These are phyloP conservation scores for Pestalotiopsis sp. DNA, from an alignment of 2,329 filamentous ascomycete genomes.

Conservation along the genomic window DNA sequence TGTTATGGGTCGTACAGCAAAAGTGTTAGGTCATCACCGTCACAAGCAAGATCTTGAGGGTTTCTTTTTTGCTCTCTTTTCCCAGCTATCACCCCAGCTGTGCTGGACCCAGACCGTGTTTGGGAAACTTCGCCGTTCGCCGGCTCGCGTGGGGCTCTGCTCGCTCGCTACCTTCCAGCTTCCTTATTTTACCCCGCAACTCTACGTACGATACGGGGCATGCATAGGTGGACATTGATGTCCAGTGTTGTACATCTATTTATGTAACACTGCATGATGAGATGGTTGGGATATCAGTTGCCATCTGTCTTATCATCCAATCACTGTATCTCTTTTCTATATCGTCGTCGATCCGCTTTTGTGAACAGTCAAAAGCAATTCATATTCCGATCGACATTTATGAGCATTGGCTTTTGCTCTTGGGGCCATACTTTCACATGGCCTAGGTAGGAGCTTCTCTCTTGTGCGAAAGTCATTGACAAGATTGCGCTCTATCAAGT, in stretches of 20 bases:
- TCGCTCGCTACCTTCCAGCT: background rate
- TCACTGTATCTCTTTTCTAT: background rate
- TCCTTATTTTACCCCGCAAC: conserved; percentile 11
- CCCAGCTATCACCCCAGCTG: background rate
- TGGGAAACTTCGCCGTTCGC: conserved; percentile 2
- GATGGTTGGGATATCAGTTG: background rate
- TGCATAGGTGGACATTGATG: background rate
- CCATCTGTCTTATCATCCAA: background rate
- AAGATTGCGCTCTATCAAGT: no score
- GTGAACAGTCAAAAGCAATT: background rate
- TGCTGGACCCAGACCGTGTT: background rate
- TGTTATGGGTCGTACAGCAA: background rate
- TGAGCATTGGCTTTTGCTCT: no score
- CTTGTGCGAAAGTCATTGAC: no score
- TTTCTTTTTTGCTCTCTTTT: background rate
- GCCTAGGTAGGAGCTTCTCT: no score
- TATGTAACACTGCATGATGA: background rate
- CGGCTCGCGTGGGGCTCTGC: conserved; percentile 12
- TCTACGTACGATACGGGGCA: background rate
- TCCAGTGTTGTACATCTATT: background rate
- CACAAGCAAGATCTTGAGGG: no score
- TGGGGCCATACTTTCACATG: no score
- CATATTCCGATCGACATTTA: no score
- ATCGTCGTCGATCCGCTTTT: background rate
- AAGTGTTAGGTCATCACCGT: background rate